Base-by-base conservation (phyloP, 108 stramenopile genomes). In the Thalassiosira profunda region DNA sequence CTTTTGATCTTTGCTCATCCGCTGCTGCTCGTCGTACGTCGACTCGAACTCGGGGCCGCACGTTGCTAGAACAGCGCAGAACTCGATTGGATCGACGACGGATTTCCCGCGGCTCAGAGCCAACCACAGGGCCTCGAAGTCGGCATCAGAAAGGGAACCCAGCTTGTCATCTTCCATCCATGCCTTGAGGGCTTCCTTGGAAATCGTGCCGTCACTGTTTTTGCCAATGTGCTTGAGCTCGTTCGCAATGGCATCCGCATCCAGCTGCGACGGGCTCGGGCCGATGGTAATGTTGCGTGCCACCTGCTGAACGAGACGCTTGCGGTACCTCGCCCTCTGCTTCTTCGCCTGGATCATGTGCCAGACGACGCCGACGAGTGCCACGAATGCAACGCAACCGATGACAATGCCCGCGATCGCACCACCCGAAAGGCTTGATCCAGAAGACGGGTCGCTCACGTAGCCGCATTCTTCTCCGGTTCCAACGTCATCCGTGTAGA, bases 71-170 rank as follows among this genome's bases (percentile, higher is more conserved):
- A 70, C 56, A 1, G 44, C 20, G 47, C 57, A 42, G 26, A 77
- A 77, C 37, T 77, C 76, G 7, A 77, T 4, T 5, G 62, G 53
- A 42, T 77, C 76, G 7, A 77, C 53, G 15, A n/a, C n/a, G n/a
- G n/a, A n/a, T n/a, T 15, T 21, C 6, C 68, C 76, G 5, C 24
- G 26, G 7, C 42, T 44, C 26, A 77, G 49, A 18, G 67, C 61
- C 37, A 47, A 28, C 68, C 67, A 77, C 30, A 77, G 40, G 4
- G 54, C 40, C 37, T 70, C 55, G 42, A 77, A 77, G 41, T 77
- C 67, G 31, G 52, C 44, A 24, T 70, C 68, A 5, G 52, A 56
- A 2, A 77, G 15, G 31, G 58, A 56, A 25, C 40, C 36, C 0
- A 77, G 36, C 30, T 77, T 62, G 37, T 40, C 30, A 21, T 70